Conservation (phyloP, 805 yeast genomes). For the Danielia reshetovae region DNA sequence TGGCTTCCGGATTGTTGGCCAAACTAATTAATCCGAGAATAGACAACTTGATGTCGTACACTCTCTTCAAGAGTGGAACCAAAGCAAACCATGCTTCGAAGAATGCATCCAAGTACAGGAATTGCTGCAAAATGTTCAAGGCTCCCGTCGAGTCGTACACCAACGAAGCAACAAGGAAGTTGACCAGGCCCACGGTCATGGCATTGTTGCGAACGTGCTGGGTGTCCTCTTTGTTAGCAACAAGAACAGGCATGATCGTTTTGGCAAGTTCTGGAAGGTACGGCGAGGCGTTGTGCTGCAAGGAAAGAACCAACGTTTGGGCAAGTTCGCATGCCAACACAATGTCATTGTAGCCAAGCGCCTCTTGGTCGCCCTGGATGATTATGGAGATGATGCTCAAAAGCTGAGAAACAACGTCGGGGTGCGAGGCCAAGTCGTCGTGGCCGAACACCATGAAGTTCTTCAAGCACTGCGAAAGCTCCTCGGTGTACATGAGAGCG, state of each 20-base stretch:
- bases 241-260: conserved; percentile 39
- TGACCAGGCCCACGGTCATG: conserved; percentile 49
- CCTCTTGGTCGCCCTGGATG: conserved; percentile 42
- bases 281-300: conserved; percentile 45
- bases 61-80: conserved; percentile 56
- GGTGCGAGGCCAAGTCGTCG: conserved; percentile 37
- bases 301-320: conserved; percentile 57
- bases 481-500: conserved; percentile 70
- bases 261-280: conserved; percentile 46
- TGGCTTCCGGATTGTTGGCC: conserved; percentile 22
- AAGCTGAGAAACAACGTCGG: conserved; percentile 45
- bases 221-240: conserved; percentile 19
- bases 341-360: conserved; percentile 52
- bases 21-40: conserved; percentile 60
- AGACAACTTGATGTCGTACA: conserved; percentile 76
- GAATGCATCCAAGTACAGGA: conserved; percentile 36
- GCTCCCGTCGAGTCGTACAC: conserved; percentile 57
- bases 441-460: conserved; percentile 60
- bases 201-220: conserved; percentile 28
- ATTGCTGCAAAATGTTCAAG: conserved; percentile 45
- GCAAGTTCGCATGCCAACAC: conserved; percentile 58
- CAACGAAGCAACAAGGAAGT: conserved; percentile 61
- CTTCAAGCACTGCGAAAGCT: conserved; percentile 66
- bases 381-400: conserved; percentile 47
- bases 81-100: conserved; percentile 65